Evolutionary conservation across 345 rosid species (phyloP).

Genomic region (Rhodamnia argentea): DNA sequence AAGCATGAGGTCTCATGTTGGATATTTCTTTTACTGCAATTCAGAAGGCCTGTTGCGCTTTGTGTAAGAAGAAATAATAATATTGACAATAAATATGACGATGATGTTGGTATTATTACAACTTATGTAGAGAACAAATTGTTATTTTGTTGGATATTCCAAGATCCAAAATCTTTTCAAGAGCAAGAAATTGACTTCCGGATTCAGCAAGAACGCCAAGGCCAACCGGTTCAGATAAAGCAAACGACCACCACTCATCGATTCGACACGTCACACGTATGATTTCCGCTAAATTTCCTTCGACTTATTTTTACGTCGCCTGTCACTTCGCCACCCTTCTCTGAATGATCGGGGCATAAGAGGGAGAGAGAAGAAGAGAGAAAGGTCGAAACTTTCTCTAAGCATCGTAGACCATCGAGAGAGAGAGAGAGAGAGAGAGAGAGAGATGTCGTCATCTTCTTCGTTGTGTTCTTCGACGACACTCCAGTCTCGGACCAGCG

Average conservation of each 20-base stretch:
- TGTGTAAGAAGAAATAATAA: neutral
- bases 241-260: neutral
- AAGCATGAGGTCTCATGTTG: neutral
- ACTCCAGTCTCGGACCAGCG: slow-evolving; percentile 17
- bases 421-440: neutral
- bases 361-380: neutral
- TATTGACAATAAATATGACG: neutral
- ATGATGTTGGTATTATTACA: too few relatives aligned
- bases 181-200: neutral
- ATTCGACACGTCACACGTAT: neutral
- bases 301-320: neutral
- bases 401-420: neutral
- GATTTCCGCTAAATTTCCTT: neutral
- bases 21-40: neutral
- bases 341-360: neutral
- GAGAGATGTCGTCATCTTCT: slow-evolving; percentile 21
- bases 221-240: neutral
- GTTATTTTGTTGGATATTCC: neutral
- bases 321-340: neutral
- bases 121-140: neutral
- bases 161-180: neutral
- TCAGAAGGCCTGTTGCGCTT: neutral
- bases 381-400: neutral
- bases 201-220: neutral
- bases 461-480: slow-evolving; percentile 39